phyloP scores from a whole-genome alignment of 2,329 filamentous ascomycete genomes.

The Xylaria sp. region DNA sequence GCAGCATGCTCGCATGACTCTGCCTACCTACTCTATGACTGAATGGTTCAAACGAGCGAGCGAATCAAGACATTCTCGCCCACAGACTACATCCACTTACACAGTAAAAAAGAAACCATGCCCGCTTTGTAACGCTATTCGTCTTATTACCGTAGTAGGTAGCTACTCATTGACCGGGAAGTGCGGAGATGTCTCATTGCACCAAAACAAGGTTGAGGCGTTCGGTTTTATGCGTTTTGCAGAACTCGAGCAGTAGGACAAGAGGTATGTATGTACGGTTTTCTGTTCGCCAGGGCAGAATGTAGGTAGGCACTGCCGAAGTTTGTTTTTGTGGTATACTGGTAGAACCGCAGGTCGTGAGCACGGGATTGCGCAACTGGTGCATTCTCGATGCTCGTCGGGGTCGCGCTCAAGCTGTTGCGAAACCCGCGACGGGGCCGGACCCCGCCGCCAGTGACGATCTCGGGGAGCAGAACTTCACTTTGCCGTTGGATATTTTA shows the following conservation, averaged over 20 bases:
- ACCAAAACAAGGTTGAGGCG: conserved; percentile 1
- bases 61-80: background rate
- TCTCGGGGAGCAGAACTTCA: conserved; percentile 22
- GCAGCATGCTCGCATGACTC: conserved; percentile 4
- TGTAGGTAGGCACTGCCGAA: conserved; percentile 16
- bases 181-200: background rate
- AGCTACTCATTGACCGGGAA: background rate
- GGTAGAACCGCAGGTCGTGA: background rate
- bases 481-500: conserved; percentile 6
- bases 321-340: background rate
- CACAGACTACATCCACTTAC: background rate
- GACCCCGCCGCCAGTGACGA: conserved; percentile 18
- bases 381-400: background rate
- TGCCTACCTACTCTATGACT: background rate
- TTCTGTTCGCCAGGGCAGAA: background rate
- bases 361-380: conserved; percentile 8
- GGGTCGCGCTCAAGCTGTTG: background rate
- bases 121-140: background rate
- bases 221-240: too few relatives aligned
- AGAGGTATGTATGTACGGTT: too few relatives aligned
- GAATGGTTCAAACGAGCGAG: background rate
- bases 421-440: background rate
- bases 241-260: too few relatives aligned
- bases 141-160: background rate
- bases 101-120: background rate